phyloP scores from a whole-genome alignment of 2,329 filamentous ascomycete species.

The Nannizziopsis arthrosporioides region DNA sequence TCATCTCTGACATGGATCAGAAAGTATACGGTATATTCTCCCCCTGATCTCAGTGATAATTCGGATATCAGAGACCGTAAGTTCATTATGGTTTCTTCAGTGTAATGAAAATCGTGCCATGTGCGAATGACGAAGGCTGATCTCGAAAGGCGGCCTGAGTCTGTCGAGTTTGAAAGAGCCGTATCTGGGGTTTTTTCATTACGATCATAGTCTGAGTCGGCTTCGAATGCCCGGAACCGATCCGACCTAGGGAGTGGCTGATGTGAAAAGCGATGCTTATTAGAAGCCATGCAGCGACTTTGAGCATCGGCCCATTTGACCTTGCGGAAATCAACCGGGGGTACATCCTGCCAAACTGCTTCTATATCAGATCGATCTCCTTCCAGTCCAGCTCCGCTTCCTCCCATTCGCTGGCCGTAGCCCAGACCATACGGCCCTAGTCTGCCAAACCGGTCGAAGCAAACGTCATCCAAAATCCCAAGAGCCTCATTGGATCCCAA shows the following conservation, averaged over 20 bases:
- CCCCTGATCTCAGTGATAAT: conserved; percentile 62
- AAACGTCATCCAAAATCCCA: conserved; percentile 69
- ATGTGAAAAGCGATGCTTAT: conserved; percentile 55
- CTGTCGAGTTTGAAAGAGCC: conserved; percentile 5
- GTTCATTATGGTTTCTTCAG: conserved; percentile 64
- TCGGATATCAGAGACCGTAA: conserved; percentile 72
- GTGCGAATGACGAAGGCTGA: conserved; percentile 70
- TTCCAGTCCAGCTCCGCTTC: conserved; percentile 72
- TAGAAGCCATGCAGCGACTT: conserved; percentile 58
- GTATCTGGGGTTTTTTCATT: conserved; percentile 7
- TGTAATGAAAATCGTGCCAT: conserved; percentile 69
- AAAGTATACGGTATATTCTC: conserved; percentile 73
- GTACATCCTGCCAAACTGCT: conserved; percentile 58
- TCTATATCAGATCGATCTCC: conserved; percentile 74
- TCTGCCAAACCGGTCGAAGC: conserved; percentile 83
- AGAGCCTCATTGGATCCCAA: conserved; percentile 79
- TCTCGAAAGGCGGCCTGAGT: conserved; percentile 35
- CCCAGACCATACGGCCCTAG: conserved; percentile 83
- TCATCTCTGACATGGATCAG: conserved; percentile 74
- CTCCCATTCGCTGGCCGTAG: conserved; percentile 66
- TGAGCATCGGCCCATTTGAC: conserved; percentile 73
- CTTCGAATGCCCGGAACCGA: conserved; percentile 18
- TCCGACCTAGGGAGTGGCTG: conserved; percentile 28
- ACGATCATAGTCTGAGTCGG: conserved; percentile 10
- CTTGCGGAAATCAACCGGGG: conserved; percentile 63